phyloP scores from a whole-genome alignment of 2,329 filamentous ascomycete genomes.

The Cladosporium colombiae region DNA sequence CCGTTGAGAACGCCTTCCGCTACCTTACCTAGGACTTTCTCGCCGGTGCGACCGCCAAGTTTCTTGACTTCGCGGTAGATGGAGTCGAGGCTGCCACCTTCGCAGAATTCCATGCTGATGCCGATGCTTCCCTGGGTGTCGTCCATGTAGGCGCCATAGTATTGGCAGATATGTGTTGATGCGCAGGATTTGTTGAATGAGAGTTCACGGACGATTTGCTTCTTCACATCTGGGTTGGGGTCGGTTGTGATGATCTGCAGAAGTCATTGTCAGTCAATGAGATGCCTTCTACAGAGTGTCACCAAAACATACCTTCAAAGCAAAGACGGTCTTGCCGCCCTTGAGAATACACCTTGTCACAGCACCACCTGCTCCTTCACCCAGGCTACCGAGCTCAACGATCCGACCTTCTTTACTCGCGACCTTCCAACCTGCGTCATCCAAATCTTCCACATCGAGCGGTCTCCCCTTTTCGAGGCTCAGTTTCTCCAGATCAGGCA shows the following conservation, averaged over 20 bases:
- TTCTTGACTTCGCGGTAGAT: constrained; percentile 98
- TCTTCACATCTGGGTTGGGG: constrained; percentile 96
- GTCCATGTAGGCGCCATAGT: constrained; percentile 96
- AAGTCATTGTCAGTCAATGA: constrained; percentile 8
- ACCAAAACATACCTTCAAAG: constrained; percentile 73
- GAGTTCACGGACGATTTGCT: constrained; percentile 93
- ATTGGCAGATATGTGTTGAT: constrained; percentile 93
- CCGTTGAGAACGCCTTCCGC: constrained; percentile 93
- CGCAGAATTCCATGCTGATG: constrained; percentile 99
- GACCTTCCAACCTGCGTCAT: constrained; percentile 93
- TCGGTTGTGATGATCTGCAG: constrained; percentile 92
- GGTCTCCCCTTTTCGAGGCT: constrained; percentile 79
- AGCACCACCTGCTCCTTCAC: constrained; percentile 92
- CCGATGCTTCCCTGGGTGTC: constrained; percentile 95
- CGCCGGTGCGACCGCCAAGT: constrained; percentile 87
- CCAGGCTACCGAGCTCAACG: constrained; percentile 81
- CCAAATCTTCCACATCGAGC: constrained; percentile 88
- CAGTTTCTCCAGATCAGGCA: constrained; percentile 77
- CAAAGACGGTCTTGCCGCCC: constrained; percentile 91
- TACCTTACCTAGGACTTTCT: constrained; percentile 96
- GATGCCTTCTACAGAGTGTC: not conserved
- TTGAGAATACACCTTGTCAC: constrained; percentile 89
- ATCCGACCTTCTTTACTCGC: constrained; percentile 88
- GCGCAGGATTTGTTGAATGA: constrained; percentile 98
- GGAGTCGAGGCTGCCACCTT: constrained; percentile 91